Percentiles rank a stretch among this genome's conserved stretches.
These are phyloP conservation scores for Barbarea vulgaris DNA, from an alignment of 345 rosid species.

Conservation along the genomic window DNA sequence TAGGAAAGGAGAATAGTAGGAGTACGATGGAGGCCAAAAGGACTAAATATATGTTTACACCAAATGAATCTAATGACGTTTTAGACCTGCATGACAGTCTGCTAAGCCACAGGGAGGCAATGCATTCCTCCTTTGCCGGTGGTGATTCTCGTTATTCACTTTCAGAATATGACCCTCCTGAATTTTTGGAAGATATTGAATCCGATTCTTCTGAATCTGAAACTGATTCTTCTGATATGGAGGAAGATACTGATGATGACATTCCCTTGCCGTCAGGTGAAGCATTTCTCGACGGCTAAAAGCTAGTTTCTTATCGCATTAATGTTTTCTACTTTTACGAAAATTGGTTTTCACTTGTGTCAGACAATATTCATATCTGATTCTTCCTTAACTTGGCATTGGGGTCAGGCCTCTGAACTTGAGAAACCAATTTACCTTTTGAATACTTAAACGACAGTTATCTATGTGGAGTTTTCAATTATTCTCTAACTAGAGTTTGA, in stretches of 20 bases:
- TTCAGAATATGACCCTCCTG: constrained; percentile 53
- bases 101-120: constrained; percentile 48
- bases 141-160: constrained; percentile 46
- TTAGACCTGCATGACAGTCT: constrained; percentile 58
- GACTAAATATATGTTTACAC: constrained; percentile 54
- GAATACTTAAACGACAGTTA: not conserved
- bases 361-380: not conserved
- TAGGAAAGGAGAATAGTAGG: constrained; percentile 62
- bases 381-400: constrained; percentile 22
- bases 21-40: constrained; percentile 62
- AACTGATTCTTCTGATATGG: constrained; percentile 86
- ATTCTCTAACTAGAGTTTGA: constrained; percentile 32
- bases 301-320: constrained; percentile 19
- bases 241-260: constrained; percentile 74
- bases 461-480: not conserved
- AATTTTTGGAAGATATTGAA: constrained; percentile 58
- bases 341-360: constrained; percentile 1
- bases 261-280: constrained; percentile 70
- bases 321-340: constrained; percentile 1
- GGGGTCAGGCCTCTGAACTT: not conserved
- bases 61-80: constrained; percentile 53
- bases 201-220: constrained; percentile 64
- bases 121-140: constrained; percentile 51
- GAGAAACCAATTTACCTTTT: not conserved
- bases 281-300: constrained; percentile 11